Conservation (phyloP, 768 basidiomycete genomes). For the Fibroporia radiculosa region DNA sequence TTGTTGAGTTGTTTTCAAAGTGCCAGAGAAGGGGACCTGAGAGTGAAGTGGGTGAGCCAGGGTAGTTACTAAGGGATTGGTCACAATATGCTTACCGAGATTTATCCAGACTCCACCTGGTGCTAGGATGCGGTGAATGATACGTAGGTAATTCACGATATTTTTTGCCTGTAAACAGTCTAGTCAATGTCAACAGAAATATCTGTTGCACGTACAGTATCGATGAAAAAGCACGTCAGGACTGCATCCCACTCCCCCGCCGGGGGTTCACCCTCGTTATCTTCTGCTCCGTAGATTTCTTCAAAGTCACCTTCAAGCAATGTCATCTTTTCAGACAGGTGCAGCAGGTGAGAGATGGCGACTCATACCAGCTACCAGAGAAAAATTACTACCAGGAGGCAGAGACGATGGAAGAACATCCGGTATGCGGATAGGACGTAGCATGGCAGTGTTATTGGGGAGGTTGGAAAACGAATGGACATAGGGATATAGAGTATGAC, state of each 20-base stretch:
- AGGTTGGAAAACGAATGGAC: slow-evolving; percentile 90
- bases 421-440: slow-evolving; percentile 66
- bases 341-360: background rate
- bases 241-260: slow-evolving; percentile 82
- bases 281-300: slow-evolving; percentile 69
- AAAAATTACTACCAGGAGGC: slow-evolving; percentile 60
- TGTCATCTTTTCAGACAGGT: slow-evolving; percentile 4
- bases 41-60: background rate
- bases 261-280: slow-evolving; percentile 53
- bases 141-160: slow-evolving; percentile 83
- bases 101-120: slow-evolving; percentile 93
- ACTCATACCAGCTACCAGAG: slow-evolving; percentile 70
- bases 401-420: slow-evolving; percentile 77
- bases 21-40: slow-evolving; percentile 94
- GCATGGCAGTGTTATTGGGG: slow-evolving; percentile 46
- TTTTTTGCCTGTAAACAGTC: slow-evolving; percentile 70
- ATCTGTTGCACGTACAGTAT: slow-evolving; percentile 73
- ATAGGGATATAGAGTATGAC: slow-evolving; percentile 81
- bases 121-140: slow-evolving; percentile 74
- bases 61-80: background rate
- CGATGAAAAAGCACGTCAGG: slow-evolving; percentile 95
- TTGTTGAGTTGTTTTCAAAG: slow-evolving; percentile 80
- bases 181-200: background rate
- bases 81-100: slow-evolving; percentile 41
- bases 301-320: slow-evolving; percentile 71